Conservation (phyloP, 345 rosid species). For the Adansonia digitata region DNA sequence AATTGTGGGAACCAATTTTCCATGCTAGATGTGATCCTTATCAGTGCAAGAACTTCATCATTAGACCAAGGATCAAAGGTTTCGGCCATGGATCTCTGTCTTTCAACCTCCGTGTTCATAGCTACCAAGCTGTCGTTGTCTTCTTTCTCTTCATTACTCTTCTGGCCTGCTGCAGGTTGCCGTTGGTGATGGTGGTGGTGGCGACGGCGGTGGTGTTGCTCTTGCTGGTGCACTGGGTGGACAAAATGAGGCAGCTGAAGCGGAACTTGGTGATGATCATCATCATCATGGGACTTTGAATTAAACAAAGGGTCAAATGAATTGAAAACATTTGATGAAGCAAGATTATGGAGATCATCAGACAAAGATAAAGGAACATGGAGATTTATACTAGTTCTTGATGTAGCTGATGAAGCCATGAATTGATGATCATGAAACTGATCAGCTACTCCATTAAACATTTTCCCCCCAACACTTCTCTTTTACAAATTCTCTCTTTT, state of each 20-base stretch:
- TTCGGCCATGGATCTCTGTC: constrained; percentile 23
- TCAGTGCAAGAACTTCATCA: constrained; percentile 77
- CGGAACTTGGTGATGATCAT: constrained; percentile 3
- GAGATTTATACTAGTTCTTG: constrained; percentile 34
- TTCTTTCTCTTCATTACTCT: constrained; percentile 25
- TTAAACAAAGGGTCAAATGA: constrained; percentile 27
- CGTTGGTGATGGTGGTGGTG: no score
- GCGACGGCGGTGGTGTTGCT: constrained; percentile 15
- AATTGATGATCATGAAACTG: constrained; percentile 87
- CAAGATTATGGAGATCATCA: constrained; percentile 20
- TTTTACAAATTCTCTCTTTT: constrained; percentile 22
- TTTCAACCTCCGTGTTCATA: constrained; percentile 30
- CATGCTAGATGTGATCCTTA: constrained; percentile 80
- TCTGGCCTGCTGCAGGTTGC: no score
- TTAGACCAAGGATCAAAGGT: constrained; percentile 46
- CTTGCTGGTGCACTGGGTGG: constrained; percentile 40
- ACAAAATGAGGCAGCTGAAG: constrained; percentile 19
- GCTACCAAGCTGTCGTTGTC: constrained; percentile 27
- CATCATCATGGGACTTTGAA: no score
- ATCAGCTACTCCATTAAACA: constrained; percentile 89
- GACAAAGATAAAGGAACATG: constrained; percentile 38
- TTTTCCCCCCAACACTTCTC: constrained; percentile 23
- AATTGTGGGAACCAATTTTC: constrained; percentile 78
- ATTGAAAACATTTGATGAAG: constrained; percentile 22
- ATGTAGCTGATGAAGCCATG: constrained; percentile 31